Evolutionary conservation across 2,329 filamentous ascomycete species (phyloP), one percentile per base, ranked within the genome.

Genomic region (Colletotrichum sublineola): DNA sequence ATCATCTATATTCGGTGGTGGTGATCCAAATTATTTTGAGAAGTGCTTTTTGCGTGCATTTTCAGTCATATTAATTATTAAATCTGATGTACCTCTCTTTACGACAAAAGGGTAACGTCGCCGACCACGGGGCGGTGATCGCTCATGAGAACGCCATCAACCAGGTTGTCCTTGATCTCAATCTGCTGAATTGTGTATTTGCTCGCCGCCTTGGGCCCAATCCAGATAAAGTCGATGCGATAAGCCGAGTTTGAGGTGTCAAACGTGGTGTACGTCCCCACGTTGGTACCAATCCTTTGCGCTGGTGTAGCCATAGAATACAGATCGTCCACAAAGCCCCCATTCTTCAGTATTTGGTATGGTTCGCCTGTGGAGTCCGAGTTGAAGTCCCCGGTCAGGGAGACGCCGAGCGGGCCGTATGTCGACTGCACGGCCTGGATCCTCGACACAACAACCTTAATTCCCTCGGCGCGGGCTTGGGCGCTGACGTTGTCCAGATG

Each of bases 51-150:
- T 2, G 3, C 1, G n/a, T 6, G 1, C 24, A 18, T 31, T 18
- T 3, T 24, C 3, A 33, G 7, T 9, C 15, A 14, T 33, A 33
- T 61, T 5, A n/a, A 31, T 5, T n/a, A 12, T n/a, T 20, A 46
- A 24, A n/a, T 46, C 7, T 12, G 7, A 40, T 15, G 14, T 29
- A 61, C 8, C 29, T n/a, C 29, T 36, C 5, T 33, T 1, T 60
- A 72, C 18, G 66, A 72, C 46, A 72, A 42, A 7, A 74, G 65
- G 1, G 69, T 74, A 53, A 91, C 69, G 79, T 93, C 91, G 24
- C 87, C 87, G 63, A 93, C 86, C n/a, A 93, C 90, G 42, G 90
- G 86, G 68, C 90, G 82, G 79, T 94, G 92, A 77, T 94, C 92
- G 73, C 90, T 93, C 50, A 87, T 81, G 76, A 92, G 91, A 48